A percentile compares a stretch with the other conserved stretches of the same genome.
Conservation (phyloP, 2,329 filamentous ascomycete species). For the Coleophoma crateriformis region DNA sequence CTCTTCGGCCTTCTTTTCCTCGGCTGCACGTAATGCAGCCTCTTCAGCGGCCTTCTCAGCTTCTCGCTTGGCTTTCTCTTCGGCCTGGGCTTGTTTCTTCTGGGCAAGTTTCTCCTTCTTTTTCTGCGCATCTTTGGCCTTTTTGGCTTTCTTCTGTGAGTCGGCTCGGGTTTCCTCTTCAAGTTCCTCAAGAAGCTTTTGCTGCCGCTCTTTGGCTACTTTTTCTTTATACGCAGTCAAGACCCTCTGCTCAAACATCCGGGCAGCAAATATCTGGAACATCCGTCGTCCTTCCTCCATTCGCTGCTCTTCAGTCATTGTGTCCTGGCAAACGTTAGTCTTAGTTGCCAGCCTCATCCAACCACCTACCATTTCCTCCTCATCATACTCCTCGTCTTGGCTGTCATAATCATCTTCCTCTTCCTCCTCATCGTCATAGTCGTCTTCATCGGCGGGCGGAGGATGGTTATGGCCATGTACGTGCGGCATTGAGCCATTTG, state of each 20-base stretch:
- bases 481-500: conserved; percentile 47
- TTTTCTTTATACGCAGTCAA: conserved; percentile 97
- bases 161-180: conserved; percentile 77
- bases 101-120: conserved; percentile 89
- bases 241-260: conserved; percentile 98
- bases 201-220: conserved; percentile 86
- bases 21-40: conserved; percentile 66
- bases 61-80: conserved; percentile 82
- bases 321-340: conserved; percentile 59
- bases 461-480: conserved; percentile 63
- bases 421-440: conserved; percentile 62
- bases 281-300: conserved; percentile 98
- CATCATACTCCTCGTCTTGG: conserved; percentile 64
- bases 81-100: conserved; percentile 84
- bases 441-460: conserved; percentile 66
- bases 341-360: conserved; percentile 13
- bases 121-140: conserved; percentile 88
- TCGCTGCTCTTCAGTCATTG: conserved; percentile 95
- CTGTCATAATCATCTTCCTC: conserved; percentile 58
- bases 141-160: conserved; percentile 82
- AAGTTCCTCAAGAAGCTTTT: conserved; percentile 85
- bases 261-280: conserved; percentile 98
- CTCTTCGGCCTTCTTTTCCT: conserved; percentile 76
- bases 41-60: conserved; percentile 88
- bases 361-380: conserved; percentile 64